Conservation (phyloP, 495 filamentous ascomycete species). For the Aspergillus campestris region DNA sequence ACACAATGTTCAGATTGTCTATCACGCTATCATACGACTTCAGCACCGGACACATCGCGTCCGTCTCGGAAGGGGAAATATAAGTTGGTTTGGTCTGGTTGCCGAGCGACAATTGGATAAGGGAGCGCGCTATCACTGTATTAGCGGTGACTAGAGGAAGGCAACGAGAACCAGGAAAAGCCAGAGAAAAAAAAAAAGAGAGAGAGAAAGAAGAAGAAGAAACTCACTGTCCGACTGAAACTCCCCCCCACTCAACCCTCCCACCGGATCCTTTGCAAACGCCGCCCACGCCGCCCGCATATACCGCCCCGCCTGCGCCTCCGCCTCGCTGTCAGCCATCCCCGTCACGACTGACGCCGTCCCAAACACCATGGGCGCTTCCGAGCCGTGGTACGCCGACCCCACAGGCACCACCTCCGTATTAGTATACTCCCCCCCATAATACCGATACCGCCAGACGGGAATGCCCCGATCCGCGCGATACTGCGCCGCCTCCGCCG, state of each 20-base stretch:
- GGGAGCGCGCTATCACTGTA: neutral
- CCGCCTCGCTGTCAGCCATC: constrained; percentile 1
- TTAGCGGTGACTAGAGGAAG: neutral
- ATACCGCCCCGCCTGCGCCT: constrained; percentile 12
- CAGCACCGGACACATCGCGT: neutral
- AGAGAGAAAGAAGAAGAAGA: neutral
- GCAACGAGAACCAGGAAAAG: neutral
- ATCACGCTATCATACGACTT: too few relatives aligned
- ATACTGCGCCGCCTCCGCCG: neutral
- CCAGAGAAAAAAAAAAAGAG: neutral
- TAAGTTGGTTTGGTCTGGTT: neutral
- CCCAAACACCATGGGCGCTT: constrained; percentile 37
- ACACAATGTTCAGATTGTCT: too few relatives aligned
- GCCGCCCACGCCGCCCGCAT: constrained; percentile 36
- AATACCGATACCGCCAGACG: constrained; percentile 40
- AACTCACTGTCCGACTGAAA: neutral
- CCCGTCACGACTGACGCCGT: constrained; percentile 10
- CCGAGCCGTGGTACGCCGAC: constrained; percentile 36
- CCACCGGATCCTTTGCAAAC: constrained; percentile 36
- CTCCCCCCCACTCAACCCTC: constrained; percentile 17
- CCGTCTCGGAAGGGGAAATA: constrained; percentile 1
- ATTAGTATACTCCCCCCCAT: constrained; percentile 33
- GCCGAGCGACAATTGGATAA: neutral
- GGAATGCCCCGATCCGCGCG: constrained; percentile 8
- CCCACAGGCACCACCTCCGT: constrained; percentile 19